phyloP scores from a whole-genome alignment of 2,329 filamentous ascomycete genomes.

The Xylaria sp. region DNA sequence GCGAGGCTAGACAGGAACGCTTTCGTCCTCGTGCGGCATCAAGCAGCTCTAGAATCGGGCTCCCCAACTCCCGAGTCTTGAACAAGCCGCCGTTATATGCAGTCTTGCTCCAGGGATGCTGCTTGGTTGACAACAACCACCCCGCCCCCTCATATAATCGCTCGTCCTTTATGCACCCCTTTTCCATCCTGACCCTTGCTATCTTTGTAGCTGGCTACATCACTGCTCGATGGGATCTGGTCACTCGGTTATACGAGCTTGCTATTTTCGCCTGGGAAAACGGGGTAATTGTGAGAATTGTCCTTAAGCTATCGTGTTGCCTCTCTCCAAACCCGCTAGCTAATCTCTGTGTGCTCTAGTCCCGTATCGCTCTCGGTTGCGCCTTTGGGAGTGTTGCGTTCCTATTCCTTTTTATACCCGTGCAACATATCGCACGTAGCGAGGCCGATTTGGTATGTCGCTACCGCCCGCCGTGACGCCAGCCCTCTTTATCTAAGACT shows the following conservation, averaged over 20 bases:
- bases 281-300: conserved; percentile 81
- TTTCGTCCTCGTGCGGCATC: not conserved
- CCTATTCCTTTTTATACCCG: conserved; percentile 80
- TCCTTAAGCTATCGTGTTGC: not conserved
- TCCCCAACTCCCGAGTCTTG: not conserved
- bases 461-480: not conserved
- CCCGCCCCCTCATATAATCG: conserved; percentile 40
- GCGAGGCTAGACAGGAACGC: not conserved
- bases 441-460: conserved; percentile 78
- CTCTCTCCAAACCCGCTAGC: not conserved
- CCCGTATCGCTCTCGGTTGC: conserved; percentile 85
- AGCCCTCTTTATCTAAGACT: conserved; percentile 18
- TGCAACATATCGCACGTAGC: conserved; percentile 79
- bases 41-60: not conserved
- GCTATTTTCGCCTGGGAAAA: conserved; percentile 98
- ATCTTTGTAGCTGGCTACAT: conserved; percentile 99
- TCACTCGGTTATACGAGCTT: conserved; percentile 95
- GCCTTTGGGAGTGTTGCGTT: conserved; percentile 83
- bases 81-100: not conserved
- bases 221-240: conserved; percentile 98
- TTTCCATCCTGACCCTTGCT: conserved; percentile 91
- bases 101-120: conserved; percentile 33
- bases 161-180: conserved; percentile 81
- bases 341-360: conserved; percentile 53
- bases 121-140: conserved; percentile 46